Base-by-base conservation (phyloP, 192 early-diverging fungal genomes). In the Obelidium mucronatum region DNA sequence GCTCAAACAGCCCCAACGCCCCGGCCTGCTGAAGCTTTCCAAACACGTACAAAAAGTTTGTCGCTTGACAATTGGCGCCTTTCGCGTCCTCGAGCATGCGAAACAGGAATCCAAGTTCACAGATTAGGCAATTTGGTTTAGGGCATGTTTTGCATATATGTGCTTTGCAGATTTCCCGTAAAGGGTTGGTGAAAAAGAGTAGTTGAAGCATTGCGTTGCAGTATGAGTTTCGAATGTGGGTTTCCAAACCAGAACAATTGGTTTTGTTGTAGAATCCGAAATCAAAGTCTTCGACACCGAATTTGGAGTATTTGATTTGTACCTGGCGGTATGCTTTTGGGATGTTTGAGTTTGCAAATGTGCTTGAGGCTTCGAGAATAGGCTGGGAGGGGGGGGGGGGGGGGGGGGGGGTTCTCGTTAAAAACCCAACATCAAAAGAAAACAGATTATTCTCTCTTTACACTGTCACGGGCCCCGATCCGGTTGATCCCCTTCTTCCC, bases 211-310 rank as follows among this genome's bases (percentile, higher is more conserved):
- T 79, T 2, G 96, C 79, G 79, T 99, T 99, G 64, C 91, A 92
- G 78, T 98, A 97, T 0, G 93, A 90, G 69, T 99, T 97, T 60
- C 82, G 66, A 58, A 98, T 93, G 78, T 97, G 88, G 6, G 95
- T 96, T 73, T 99, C 97, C 34, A 99, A 82, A 2, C 97, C 97
- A 70, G 92, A 94, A 71, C 88, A 94, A 28, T 73, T 76, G 6
- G 96, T 97, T 66, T 90, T 80, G 84, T 99, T 99, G 82, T 96
- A 99, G 73, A 93, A 96, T 0, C 91, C 96, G 88, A 99, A 99
- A 79, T 99, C 97, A 85, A 98, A 99, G 84, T 99, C 97, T 67
- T 99, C 96, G 6, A 99, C 92, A 17, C 97, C 97, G 78, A 99
- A 99, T 68, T 92, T 88, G 79, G 91, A 93, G 82, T 95, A 95